Evolutionary conservation across 225 moss, liverwort and hornwort genomes (phyloP), one percentile per base, ranked within the genome.

Genomic region (Physcomitrium patens): DNA sequence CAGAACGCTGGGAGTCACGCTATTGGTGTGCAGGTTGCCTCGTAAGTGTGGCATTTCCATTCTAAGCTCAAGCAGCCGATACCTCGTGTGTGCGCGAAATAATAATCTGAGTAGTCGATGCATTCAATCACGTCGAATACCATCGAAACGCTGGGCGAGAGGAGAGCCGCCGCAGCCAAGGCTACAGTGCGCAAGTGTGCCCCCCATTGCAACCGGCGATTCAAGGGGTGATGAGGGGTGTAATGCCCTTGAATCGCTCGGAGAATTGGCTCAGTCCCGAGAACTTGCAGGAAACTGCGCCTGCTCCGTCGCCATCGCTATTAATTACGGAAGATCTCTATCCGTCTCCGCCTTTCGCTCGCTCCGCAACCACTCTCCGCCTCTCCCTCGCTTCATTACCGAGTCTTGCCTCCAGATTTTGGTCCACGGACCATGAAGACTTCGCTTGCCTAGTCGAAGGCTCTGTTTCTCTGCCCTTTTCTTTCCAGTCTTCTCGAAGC

Each of bases 241-340:
- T 82, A 78, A 78, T 23, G 59, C 8, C 56, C 47, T 28, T 15
- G 17, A 37, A 37, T 37, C 31, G 49, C 57, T 60, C 15, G 16
- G 3, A 26, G 46, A 28, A 16, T 27, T 23, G 54, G 37, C 49
- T 3, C 9, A 56, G 24, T 43, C 52, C 16, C 46, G 45, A 45
- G 22, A 61, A 68, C 55, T 24, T 44, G 78, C 50, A 64, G 74
- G 44, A 61, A 74, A 50, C 57, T 78, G 66, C 83, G 72, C 61
- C 80, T 80, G 65, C 68, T 80, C 78, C 83, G 75, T 75, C 80
- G 86, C 78, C 75, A 74, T 80, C 72, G 75, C 80, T 63, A 79
- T 59, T 72, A 65, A 79, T 62, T 67, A n/a, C 74, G 53, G 22
- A 18, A 65, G 49, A 48, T 75, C 65, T 63, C 73, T 69, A 48